Base-by-base conservation (phyloP, 2,329 filamentous ascomycete genomes). In the Pseudocercospora eumusae region DNA sequence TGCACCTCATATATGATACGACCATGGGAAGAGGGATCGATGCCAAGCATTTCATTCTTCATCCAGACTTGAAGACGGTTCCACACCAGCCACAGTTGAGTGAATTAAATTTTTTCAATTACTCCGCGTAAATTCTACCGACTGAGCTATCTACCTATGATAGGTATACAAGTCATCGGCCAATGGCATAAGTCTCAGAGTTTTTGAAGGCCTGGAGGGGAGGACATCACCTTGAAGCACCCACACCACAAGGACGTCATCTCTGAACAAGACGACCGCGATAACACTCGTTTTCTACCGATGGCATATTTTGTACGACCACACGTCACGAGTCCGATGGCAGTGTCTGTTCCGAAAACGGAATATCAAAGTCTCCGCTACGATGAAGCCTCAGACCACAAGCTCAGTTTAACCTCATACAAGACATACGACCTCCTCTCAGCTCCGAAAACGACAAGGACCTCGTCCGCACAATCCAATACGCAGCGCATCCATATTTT, bases 231-330 rank as follows among this genome's bases (percentile, higher is more conserved):
- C 33, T 82, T 93, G 31, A 84, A 84, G 60, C 90, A 93, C 71
- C 90, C 90, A 5, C 90, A 93, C 76, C 90, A 93, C 75, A 83
- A 84, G 57, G 84, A 85, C 4, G 73, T 78, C 20, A 84, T 93
- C 65, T 82, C 88, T 0, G 77, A 87, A 1, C 78, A 80, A n/a
- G 80, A 86, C n/a, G 84, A 87, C 64, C 74, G 83, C 5, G 79
- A 83, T 11, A 80, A 79, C 67, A 86, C 84, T 0, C 77, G 84
- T 6, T 86, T 86, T 91, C 77, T 92, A 90, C 76, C 81, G 89
- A 62, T 92, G 90, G 89, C 89, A 92, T 74, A 92, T 92, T 1
- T 78, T 92, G 5, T 92, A 92, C 72, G 88, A 84, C 89, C 90
- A 1, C 82, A 87, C 25, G 89, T 87, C 3, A 93, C 90, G 0